These are phyloP conservation scores for Xylaria sp. DNA, from an alignment of 2,329 filamentous ascomycete genomes.

Conservation along the genomic window DNA sequence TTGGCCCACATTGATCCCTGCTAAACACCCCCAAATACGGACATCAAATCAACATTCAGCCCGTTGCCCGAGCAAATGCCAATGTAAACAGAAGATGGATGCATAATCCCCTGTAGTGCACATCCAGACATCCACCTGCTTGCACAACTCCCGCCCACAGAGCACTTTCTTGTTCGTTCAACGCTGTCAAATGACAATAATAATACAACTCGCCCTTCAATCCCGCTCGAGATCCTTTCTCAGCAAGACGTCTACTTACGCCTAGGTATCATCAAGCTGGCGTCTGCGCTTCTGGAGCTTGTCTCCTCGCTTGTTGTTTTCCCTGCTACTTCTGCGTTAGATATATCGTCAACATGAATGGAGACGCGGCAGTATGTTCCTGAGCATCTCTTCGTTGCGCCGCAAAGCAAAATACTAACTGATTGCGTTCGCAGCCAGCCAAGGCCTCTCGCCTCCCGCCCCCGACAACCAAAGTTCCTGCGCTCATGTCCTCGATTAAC, in stretches of 20 bases:
- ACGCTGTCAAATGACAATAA: not conserved
- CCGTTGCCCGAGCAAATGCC: conserved; percentile 17
- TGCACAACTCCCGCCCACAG: conserved; percentile 22
- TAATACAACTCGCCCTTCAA: not conserved
- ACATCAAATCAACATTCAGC: not conserved
- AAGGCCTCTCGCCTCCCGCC: conserved; percentile 21
- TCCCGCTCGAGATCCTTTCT: conserved; percentile 11
- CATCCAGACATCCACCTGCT: conserved; percentile 1
- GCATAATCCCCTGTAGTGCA: conserved; percentile 8
- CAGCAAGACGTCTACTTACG: conserved; percentile 5
- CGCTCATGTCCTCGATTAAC: conserved; percentile 26
- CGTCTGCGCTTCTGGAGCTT: conserved; percentile 10
- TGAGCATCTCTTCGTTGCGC: not conserved
- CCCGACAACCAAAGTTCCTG: conserved; percentile 31
- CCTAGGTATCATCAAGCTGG: conserved; percentile 2
- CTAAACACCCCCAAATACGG: not conserved
- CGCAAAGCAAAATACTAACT: conserved; percentile 5
- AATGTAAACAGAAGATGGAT: conserved; percentile 15
- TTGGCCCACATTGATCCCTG: not conserved
- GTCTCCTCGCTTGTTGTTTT: conserved; percentile 14
- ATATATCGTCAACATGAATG: conserved; percentile 29
- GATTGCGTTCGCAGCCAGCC: conserved; percentile 17
- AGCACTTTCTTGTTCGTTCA: not conserved
- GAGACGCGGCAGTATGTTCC: conserved; percentile 29
- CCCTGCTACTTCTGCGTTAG: conserved; percentile 1